A percentile compares a stretch with the other conserved stretches of the same genome.
These are phyloP conservation scores for Vitis hybrid DNA, from an alignment of 177 flowering plant species.

Conservation along the genomic window DNA sequence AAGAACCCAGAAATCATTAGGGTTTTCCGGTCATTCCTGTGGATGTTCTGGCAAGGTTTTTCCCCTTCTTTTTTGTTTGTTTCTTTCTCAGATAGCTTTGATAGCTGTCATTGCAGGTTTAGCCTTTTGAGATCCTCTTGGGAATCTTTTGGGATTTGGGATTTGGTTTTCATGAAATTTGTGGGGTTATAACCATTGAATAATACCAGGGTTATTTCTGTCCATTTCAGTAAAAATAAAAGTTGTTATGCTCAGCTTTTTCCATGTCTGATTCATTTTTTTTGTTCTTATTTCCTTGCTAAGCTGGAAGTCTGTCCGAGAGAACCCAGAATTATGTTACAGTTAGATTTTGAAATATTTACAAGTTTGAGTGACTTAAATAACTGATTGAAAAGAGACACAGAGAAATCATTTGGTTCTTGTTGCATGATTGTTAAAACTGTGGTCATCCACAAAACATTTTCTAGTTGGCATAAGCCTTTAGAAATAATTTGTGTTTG, in stretches of 20 bases:
- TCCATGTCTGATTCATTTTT: neutral
- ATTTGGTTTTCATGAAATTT: conserved; percentile 10
- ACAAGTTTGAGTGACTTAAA: too few relatives aligned
- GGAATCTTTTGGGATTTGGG: conserved; percentile 15
- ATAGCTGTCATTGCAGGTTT: neutral
- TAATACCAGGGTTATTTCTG: conserved; percentile 2
- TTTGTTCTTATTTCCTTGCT: too few relatives aligned
- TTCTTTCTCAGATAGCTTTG: neutral
- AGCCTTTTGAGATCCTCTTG: conserved; percentile 12
- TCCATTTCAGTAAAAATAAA: conserved; percentile 19
- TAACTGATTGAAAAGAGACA: too few relatives aligned
- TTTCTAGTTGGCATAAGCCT: neutral
- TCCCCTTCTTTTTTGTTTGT: neutral
- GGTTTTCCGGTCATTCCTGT: conserved; percentile 2
- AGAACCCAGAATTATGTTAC: too few relatives aligned
- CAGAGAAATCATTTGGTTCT: neutral
- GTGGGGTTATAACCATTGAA: neutral
- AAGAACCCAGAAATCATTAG: neutral
- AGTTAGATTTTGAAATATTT: too few relatives aligned
- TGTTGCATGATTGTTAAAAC: neutral
- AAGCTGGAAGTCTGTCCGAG: too few relatives aligned
- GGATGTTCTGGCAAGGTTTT: conserved; percentile 15
- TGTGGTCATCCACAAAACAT: neutral
- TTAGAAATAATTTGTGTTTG: neutral
- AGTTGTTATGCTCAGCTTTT: neutral